Percentiles rank a stretch among this genome's conserved stretches.
Evolutionary conservation across 768 basidiomycete species (phyloP).

Genomic region (Boletus huronensis): DNA sequence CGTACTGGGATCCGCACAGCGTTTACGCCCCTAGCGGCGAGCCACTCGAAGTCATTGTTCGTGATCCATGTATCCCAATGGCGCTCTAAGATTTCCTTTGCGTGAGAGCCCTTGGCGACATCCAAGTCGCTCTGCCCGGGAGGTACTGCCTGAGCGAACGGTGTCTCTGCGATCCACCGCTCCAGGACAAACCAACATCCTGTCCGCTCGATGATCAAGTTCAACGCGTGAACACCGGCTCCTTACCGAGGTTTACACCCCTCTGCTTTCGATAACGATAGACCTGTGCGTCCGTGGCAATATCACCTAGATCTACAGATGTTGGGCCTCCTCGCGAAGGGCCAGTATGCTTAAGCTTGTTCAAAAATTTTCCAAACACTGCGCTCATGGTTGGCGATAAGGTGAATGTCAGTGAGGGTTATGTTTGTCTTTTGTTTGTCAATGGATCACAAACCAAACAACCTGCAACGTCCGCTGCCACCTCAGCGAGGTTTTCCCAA

Average conservation of each 20-base stretch:
- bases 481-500: neutral
- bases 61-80: slow-evolving; percentile 58
- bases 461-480: neutral
- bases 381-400: slow-evolving; percentile 7
- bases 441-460: slow-evolving; percentile 15
- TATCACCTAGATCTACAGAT: slow-evolving; percentile 5
- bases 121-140: slow-evolving; percentile 69
- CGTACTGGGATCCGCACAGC: slow-evolving; percentile 60
- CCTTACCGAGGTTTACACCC: slow-evolving; percentile 76
- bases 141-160: slow-evolving; percentile 49
- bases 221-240: neutral
- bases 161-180: slow-evolving; percentile 64
- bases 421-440: slow-evolving; percentile 15
- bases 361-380: slow-evolving; percentile 11
- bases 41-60: slow-evolving; percentile 52
- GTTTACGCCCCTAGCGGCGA: slow-evolving; percentile 51
- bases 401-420: neutral
- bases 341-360: slow-evolving; percentile 13
- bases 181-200: slow-evolving; percentile 81
- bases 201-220: slow-evolving; percentile 26
- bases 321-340: slow-evolving; percentile 1
- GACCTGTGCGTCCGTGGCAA: slow-evolving; percentile 21
- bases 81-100: slow-evolving; percentile 40
- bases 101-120: slow-evolving; percentile 52
- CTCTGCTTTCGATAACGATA: slow-evolving; percentile 68